Evolutionary conservation across 2,329 filamentous ascomycete genomes (phyloP).

Genomic region (Ceratocystis cubensis): DNA sequence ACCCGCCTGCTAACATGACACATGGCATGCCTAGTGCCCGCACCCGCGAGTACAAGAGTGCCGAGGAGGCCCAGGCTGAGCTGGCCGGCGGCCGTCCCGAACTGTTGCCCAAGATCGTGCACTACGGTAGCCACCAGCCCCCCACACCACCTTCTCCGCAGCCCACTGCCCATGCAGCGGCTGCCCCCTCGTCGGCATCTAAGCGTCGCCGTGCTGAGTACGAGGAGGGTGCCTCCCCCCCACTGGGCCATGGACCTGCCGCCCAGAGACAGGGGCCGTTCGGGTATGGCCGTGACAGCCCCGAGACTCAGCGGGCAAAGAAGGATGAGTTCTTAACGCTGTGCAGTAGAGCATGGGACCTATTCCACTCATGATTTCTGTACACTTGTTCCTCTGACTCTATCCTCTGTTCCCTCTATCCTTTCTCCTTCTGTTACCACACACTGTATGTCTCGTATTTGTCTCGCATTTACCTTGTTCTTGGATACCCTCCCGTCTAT

Average conservation of each 20-base stretch:
- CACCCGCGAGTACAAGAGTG: constrained; percentile 80
- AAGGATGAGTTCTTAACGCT: constrained; percentile 82
- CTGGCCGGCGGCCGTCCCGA: constrained; percentile 86
- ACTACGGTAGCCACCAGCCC: constrained; percentile 88
- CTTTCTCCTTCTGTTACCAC: constrained; percentile 19
- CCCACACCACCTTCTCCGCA: constrained; percentile 78
- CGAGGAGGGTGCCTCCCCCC: constrained; percentile 80
- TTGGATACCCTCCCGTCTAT: constrained; percentile 11
- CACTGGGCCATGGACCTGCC: constrained; percentile 61
- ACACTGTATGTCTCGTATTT: constrained; percentile 23
- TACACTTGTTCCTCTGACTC: not conserved
- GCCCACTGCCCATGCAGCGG: constrained; percentile 36
- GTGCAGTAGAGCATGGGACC: constrained; percentile 85
- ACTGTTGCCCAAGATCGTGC: constrained; percentile 80
- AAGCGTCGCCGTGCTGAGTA: constrained; percentile 82
- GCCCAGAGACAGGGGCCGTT: constrained; percentile 55
- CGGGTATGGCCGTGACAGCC: constrained; percentile 68
- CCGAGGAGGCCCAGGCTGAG: constrained; percentile 87
- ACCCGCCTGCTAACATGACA: constrained; percentile 41
- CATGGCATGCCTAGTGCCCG: constrained; percentile 46
- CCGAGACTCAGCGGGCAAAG: constrained; percentile 72
- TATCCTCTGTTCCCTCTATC: not conserved
- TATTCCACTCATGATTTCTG: constrained; percentile 70
- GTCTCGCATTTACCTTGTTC: constrained; percentile 31
- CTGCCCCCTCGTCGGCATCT: constrained; percentile 36